Evolutionary conservation across 768 basidiomycete species (phyloP).

Genomic region (Suillus decipiens): DNA sequence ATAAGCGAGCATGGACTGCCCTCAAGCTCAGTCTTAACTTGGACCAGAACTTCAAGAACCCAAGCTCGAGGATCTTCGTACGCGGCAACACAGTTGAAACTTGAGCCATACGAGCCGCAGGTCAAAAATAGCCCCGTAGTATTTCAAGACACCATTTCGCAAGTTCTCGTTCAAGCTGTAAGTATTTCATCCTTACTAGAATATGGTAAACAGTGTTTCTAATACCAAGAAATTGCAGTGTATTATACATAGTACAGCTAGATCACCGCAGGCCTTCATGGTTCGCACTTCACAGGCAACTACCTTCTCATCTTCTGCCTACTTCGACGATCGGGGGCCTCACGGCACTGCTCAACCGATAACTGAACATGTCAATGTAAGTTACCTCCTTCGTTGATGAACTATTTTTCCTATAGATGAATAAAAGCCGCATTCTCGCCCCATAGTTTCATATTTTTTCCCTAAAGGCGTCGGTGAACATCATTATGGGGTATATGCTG

Average conservation of each 20-base stretch:
- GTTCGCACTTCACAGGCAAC: slow-evolving; percentile 39
- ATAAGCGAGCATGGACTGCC: slow-evolving; percentile 4
- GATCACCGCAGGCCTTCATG: slow-evolving; percentile 23
- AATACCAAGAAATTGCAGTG: not conserved
- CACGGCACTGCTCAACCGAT: slow-evolving; percentile 78
- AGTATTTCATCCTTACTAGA: not conserved
- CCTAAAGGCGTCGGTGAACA: slow-evolving; percentile 92
- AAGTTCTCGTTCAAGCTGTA: no score
- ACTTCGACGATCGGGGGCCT: slow-evolving; percentile 74
- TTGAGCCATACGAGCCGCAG: not conserved
- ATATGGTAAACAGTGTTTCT: not conserved
- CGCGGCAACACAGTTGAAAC: not conserved
- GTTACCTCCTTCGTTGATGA: slow-evolving; percentile 25
- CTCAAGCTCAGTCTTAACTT: not conserved
- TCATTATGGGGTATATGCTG: slow-evolving; percentile 84
- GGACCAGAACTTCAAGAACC: not conserved
- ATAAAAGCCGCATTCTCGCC: slow-evolving; percentile 44
- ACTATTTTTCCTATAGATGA: slow-evolving; percentile 20
- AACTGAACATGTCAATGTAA: slow-evolving; percentile 75
- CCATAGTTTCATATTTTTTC: slow-evolving; percentile 95
- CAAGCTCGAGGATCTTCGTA: not conserved
- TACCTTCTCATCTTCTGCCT: slow-evolving; percentile 73
- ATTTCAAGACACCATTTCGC: no score
- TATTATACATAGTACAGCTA: not conserved
- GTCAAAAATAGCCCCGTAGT: no score